phyloP scores from a whole-genome alignment of 495 filamentous ascomycete genomes.

The Hypoxylon trugodes region DNA sequence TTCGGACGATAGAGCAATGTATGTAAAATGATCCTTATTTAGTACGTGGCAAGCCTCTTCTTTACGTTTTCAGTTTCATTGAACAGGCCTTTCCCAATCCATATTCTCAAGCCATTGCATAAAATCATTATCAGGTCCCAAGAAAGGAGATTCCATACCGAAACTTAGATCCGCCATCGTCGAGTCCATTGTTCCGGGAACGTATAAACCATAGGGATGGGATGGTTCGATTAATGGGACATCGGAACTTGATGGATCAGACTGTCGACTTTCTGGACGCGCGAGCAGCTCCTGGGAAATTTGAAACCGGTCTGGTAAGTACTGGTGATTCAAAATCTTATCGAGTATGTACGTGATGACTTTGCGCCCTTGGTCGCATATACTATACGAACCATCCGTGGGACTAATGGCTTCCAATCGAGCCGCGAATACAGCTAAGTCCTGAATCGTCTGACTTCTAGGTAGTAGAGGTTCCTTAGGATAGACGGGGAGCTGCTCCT shows the following conservation, averaged over 20 bases:
- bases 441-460: constrained; percentile 46
- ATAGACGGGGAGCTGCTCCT: constrained; percentile 52
- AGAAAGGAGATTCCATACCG: constrained; percentile 39
- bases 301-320: constrained; percentile 2
- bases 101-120: constrained; percentile 47
- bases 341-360: constrained; percentile 46
- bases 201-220: constrained; percentile 14
- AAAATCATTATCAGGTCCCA: constrained; percentile 45
- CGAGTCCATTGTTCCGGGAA: constrained; percentile 31
- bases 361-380: constrained; percentile 46
- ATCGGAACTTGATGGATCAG: constrained; percentile 6
- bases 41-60: too few relatives aligned
- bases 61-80: constrained; percentile 9
- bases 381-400: constrained; percentile 37
- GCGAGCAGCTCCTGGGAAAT: constrained; percentile 6
- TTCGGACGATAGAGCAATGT: constrained; percentile 1
- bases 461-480: constrained; percentile 49
- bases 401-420: constrained; percentile 42
- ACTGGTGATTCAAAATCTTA: constrained; percentile 45
- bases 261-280: constrained; percentile 14
- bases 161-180: constrained; percentile 37
- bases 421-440: constrained; percentile 45
- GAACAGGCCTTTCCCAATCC: constrained; percentile 42
- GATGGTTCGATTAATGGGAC: constrained; percentile 10
- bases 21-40: too few relatives aligned